Evolutionary conservation across 331 rosid genomes (phyloP), one percentile per base, ranked within the genome.

Genomic region (Pyracantha coccinea): DNA sequence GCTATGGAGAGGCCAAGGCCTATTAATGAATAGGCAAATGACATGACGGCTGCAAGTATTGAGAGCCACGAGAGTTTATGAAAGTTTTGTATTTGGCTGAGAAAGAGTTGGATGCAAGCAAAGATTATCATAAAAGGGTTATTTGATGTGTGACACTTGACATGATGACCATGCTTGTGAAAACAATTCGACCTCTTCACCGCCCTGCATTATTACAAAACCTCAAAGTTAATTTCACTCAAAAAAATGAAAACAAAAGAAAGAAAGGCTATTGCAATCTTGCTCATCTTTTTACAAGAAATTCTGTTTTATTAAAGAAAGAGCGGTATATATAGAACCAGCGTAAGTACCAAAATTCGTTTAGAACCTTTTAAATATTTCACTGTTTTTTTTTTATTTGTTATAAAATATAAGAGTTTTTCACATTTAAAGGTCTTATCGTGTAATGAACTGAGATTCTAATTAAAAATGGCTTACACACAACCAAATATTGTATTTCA

Each of bases 11-110:
- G 97, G 0, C 92, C 99, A 0, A 95, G 88, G n/a, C 99, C 99
- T 17, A 95, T 95, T 50, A 89, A 78, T 1, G 99, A 87, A 54
- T 95, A 95, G 41, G 99, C 89, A 53, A 95, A 95, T 50, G 99
- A 95, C 99, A 95, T 95, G 21, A 92, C 20, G 11, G 99, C 99
- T 17, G 99, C 99, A 16, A 95, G 77, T 44, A 95, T 90, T 6
- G 99, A 95, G 66, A 95, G 97, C 92, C 92, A 95, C 1, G 97
- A 92, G 69, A 95, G 97, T 83, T 95, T 90, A 45, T 84, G 88
- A 58, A 95, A 92, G 81, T 95, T 86, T 0, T 90, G 97, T 45
- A 95, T 92, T 72, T 95, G 99, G 73, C 97, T 87, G 1, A 95
- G 96, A 0, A 95, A 58, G 7, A 92, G 58, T 78, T 95, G 97